Conservation (phyloP, 192 early-diverging fungal species). For the Geosiphon pyriformis region DNA sequence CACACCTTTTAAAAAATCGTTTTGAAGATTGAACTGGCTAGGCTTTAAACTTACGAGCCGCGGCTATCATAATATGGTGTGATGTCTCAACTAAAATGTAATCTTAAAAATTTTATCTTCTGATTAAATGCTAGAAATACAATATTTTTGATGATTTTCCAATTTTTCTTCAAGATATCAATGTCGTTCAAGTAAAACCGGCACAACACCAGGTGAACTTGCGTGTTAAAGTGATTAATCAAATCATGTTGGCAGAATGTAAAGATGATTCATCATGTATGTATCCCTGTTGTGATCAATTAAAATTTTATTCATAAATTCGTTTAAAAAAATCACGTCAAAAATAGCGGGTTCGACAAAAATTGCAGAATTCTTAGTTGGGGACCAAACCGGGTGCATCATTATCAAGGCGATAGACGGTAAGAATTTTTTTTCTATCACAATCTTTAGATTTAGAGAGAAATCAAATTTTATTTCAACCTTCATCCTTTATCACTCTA, state of each 20-base stretch:
- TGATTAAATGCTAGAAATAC: too few relatives aligned
- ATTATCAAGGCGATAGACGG: conserved; percentile 20
- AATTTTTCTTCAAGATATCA: too few relatives aligned
- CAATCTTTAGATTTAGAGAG: too few relatives aligned
- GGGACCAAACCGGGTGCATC: conserved; percentile 17
- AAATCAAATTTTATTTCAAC: too few relatives aligned
- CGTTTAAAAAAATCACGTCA: not conserved
- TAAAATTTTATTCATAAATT: not conserved
- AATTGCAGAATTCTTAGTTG: conserved; percentile 23
- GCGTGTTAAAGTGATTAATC: conserved; percentile 19
- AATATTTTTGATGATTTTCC: too few relatives aligned
- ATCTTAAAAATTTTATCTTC: too few relatives aligned
- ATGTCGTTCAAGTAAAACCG: conserved; percentile 2
- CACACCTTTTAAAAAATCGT: too few relatives aligned
- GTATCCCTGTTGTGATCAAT: not conserved
- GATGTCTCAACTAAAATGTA: too few relatives aligned
- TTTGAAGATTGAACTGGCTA: too few relatives aligned
- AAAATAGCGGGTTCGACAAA: too few relatives aligned
- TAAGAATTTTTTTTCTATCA: not conserved
- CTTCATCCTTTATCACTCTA: not conserved
- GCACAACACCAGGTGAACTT: conserved; percentile 23
- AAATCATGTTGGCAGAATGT: conserved; percentile 8
- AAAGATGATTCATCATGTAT: not conserved
- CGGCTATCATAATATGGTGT: too few relatives aligned
- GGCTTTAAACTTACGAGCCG: too few relatives aligned